These are phyloP conservation scores for Schizosaccharomyces osmophilus DNA, from an alignment of 805 yeast species.

Conservation along the genomic window DNA sequence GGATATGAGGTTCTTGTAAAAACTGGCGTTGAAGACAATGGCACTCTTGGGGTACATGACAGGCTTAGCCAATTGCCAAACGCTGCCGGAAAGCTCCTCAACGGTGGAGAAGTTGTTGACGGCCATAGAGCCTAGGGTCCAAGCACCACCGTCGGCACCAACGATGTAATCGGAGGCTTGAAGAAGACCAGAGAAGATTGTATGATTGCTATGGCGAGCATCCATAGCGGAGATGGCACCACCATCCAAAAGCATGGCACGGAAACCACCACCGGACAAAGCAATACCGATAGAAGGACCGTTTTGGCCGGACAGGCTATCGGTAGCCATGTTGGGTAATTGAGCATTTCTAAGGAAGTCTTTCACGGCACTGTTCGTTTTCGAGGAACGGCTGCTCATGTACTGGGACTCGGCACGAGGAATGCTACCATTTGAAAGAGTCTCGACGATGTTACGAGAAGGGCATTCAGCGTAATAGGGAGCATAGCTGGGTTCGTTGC, in stretches of 20 bases:
- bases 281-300: conserved; percentile 18
- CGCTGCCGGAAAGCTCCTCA: conserved; percentile 9
- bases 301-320: neutral
- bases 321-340: neutral
- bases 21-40: neutral
- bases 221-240: conserved; percentile 32
- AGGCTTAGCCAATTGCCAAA: conserved; percentile 11
- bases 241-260: conserved; percentile 36
- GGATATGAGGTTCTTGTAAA: conserved; percentile 17
- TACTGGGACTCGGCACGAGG: neutral
- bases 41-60: neutral
- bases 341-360: neutral
- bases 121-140: conserved; percentile 32
- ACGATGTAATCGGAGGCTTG: conserved; percentile 33
- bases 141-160: conserved; percentile 51
- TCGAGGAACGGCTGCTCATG: neutral
- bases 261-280: conserved; percentile 70
- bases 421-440: neutral
- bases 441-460: neutral
- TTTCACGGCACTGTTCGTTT: neutral
- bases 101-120: conserved; percentile 18
- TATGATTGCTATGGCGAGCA: conserved; percentile 9
- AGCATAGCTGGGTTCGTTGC: neutral
- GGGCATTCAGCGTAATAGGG: conserved; percentile 1
- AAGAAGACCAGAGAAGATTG: conserved; percentile 25